Conservation (phyloP, 371 early-diverging fungal genomes). For the Mucor circinelloides region DNA sequence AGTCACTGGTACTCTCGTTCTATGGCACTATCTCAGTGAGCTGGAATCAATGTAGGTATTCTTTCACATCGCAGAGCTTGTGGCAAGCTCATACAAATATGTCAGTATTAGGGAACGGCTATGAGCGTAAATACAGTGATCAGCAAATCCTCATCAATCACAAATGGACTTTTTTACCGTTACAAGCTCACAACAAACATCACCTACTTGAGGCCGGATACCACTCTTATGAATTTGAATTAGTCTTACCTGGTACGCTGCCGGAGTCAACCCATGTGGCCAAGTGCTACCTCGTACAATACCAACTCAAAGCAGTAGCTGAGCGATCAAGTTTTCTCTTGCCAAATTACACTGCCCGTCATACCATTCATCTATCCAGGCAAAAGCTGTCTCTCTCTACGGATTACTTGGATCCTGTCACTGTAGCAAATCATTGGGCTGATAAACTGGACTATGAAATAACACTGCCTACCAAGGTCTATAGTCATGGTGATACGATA, state of each 20-base stretch:
- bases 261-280: constrained; percentile 37
- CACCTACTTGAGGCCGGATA: constrained; percentile 18
- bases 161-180: constrained; percentile 33
- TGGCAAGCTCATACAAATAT: neutral
- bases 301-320: constrained; percentile 32
- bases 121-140: constrained; percentile 25
- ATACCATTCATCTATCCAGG: constrained; percentile 27
- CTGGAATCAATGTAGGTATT: constrained; percentile 34
- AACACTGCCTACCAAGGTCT: constrained; percentile 31
- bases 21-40: constrained; percentile 26
- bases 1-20: constrained; percentile 26
- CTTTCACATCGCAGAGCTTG: too few species aligned
- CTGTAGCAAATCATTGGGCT: constrained; percentile 32
- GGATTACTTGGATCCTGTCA: constrained; percentile 28
- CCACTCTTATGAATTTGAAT: constrained; percentile 37
- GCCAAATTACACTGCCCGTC: constrained; percentile 19
- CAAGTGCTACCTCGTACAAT: constrained; percentile 29
- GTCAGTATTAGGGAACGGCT: constrained; percentile 22
- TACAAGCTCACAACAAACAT: constrained; percentile 1
- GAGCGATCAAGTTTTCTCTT: constrained; percentile 25
- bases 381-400: constrained; percentile 12
- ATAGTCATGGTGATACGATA: constrained; percentile 29
- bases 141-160: constrained; percentile 26
- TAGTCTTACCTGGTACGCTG: constrained; percentile 33
- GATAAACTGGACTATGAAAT: constrained; percentile 36